A percentile compares a stretch with the other conserved stretches of the same genome.
Evolutionary conservation across 2,329 filamentous ascomycete species (phyloP).

Genomic region (Colletotrichum sp.): DNA sequence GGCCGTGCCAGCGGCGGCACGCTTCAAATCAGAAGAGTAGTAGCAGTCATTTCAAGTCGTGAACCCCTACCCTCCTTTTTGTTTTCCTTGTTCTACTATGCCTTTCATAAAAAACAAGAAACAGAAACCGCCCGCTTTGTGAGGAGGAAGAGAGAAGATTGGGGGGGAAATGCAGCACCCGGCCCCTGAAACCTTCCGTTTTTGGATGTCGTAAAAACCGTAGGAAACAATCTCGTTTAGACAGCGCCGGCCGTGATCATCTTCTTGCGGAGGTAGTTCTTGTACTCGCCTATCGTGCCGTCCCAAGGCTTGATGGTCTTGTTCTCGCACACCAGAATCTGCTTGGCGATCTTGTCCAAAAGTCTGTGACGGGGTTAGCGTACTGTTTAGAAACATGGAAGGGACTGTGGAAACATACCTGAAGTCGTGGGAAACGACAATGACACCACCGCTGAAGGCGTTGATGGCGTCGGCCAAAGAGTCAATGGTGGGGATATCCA

Average conservation of each 20-base stretch:
- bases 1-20: neutral
- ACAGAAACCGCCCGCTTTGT: neutral
- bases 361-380: conserved; percentile 61
- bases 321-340: conserved; percentile 99
- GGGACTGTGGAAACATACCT: conserved; percentile 64
- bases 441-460: conserved; percentile 92
- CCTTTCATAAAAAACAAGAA: neutral
- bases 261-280: conserved; percentile 99
- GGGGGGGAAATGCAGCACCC: neutral
- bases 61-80: neutral
- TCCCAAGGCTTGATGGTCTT: conserved; percentile 91
- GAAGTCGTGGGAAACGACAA: conserved; percentile 99
- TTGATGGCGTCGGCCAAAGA: conserved; percentile 97
- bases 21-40: neutral
- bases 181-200: neutral
- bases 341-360: conserved; percentile 99
- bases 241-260: conserved; percentile 90
- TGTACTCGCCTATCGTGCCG: conserved; percentile 91
- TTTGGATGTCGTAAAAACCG: neutral
- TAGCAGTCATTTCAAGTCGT: neutral
- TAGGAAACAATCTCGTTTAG: conserved; percentile 48
- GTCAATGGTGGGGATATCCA: conserved; percentile 99
- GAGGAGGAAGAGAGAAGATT: neutral
- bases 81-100: neutral
- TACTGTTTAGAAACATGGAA: too few species aligned